Conservation (phyloP, 306 rosid genomes). For the Lithocarpus polystachyus region DNA sequence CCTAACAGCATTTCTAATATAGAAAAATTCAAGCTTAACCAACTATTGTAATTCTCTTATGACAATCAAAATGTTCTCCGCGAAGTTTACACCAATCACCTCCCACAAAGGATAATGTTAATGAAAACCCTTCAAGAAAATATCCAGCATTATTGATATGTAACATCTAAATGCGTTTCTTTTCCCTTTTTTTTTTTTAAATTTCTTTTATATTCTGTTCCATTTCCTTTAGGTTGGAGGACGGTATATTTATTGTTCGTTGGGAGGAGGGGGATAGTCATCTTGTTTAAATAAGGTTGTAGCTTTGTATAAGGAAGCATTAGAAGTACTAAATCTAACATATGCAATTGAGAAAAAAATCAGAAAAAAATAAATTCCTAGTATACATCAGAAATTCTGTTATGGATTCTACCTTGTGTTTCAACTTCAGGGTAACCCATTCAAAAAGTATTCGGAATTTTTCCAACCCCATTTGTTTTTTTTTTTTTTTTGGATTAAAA, state of each 20-base stretch:
- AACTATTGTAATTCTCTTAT: not conserved
- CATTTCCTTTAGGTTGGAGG: not conserved
- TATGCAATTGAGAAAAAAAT: too few relatives aligned
- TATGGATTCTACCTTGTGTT: too few relatives aligned
- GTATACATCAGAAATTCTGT: too few relatives aligned
- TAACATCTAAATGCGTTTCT: not conserved
- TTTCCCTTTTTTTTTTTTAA: not conserved
- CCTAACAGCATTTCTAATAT: not conserved
- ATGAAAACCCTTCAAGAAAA: not conserved
- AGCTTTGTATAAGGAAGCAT: not conserved
- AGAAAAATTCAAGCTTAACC: not conserved
- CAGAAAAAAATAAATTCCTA: too few relatives aligned
- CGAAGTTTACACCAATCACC: not conserved
- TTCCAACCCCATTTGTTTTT: too few relatives aligned
- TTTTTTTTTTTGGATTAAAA: too few relatives aligned
- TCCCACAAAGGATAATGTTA: not conserved
- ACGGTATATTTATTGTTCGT: not conserved
- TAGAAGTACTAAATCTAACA: too few relatives aligned
- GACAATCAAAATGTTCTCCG: not conserved
- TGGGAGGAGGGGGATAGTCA: not conserved
- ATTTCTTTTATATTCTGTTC: not conserved
- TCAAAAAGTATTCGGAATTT: too few relatives aligned
- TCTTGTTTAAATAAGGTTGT: not conserved
- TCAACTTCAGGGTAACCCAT: too few relatives aligned
- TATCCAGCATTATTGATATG: not conserved